Evolutionary conservation across 345 rosid genomes (phyloP).

Genomic region (Populus ilicifolia): DNA sequence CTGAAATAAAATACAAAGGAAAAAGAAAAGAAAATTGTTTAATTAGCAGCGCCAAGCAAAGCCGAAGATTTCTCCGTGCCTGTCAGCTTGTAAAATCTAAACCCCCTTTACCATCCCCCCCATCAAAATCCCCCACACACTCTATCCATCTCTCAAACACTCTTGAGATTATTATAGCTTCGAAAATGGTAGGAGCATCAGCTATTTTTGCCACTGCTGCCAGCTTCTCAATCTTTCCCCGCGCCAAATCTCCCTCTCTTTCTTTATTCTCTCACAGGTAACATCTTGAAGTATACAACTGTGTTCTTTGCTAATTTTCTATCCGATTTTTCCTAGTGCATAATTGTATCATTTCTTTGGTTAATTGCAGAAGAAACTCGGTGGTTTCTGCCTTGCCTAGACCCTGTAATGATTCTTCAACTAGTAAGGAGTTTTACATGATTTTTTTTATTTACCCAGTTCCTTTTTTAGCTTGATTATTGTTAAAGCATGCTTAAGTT

Average conservation of each 20-base stretch:
- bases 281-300: background rate
- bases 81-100: background rate
- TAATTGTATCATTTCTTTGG: background rate
- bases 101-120: background rate
- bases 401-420: conserved; percentile 36
- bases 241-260: conserved; percentile 21
- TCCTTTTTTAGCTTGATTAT: conserved; percentile 7
- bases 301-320: background rate
- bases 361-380: conserved; percentile 34
- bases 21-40: background rate
- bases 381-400: conserved; percentile 39
- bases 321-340: background rate
- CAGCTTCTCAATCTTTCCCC: conserved; percentile 29
- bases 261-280: conserved; percentile 38
- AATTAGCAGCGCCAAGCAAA: background rate
- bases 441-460: conserved; percentile 9
- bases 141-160: background rate
- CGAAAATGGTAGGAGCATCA: conserved; percentile 42
- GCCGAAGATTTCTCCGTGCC: background rate
- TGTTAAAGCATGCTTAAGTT: background rate
- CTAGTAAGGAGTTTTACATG: conserved; percentile 22
- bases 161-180: background rate
- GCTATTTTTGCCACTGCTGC: conserved; percentile 39
- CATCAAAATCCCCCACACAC: background rate
- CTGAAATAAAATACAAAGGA: background rate